Percentiles rank a stretch among this genome's conserved stretches.
These are phyloP conservation scores for Tolypocladium tropicale DNA, from an alignment of 2,329 filamentous ascomycete genomes.

Conservation along the genomic window DNA sequence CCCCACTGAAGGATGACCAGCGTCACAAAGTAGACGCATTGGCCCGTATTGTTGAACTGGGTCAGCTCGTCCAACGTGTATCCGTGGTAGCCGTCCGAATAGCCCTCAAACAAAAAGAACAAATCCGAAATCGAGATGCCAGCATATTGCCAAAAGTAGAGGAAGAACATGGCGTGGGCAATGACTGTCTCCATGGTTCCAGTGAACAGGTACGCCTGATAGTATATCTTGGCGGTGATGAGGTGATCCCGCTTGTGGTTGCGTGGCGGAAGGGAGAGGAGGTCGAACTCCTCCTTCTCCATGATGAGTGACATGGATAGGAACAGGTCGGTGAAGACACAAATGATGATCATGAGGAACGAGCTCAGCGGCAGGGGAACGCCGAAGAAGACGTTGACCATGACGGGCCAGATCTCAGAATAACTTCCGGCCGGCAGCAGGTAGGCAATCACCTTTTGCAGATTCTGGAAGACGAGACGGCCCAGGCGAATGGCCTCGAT, in stretches of 20 bases:
- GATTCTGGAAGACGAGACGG: slow-evolving; percentile 29
- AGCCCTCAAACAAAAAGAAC: slow-evolving; percentile 39
- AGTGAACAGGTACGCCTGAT: slow-evolving; percentile 40
- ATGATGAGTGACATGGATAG: slow-evolving; percentile 40
- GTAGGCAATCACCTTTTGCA: slow-evolving; percentile 31
- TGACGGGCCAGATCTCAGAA: slow-evolving; percentile 47
- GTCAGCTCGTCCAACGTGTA: slow-evolving; percentile 33
- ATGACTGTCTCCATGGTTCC: slow-evolving; percentile 39
- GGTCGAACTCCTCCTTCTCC: slow-evolving; percentile 45
- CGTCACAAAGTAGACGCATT: slow-evolving; percentile 44
- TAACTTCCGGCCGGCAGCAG: slow-evolving; percentile 41
- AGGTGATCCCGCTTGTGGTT: slow-evolving; percentile 39
- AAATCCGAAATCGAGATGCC: slow-evolving; percentile 36
- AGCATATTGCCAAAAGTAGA: slow-evolving; percentile 38
- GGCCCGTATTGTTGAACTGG: slow-evolving; percentile 37
- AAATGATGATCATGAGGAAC: slow-evolving; percentile 49
- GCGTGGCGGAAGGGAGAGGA: slow-evolving; percentile 38
- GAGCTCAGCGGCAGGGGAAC: slow-evolving; percentile 39
- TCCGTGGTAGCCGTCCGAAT: slow-evolving; percentile 36
- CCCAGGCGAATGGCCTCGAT: slow-evolving; percentile 49
- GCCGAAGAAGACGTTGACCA: slow-evolving; percentile 46
- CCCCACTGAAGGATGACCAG: slow-evolving; percentile 44
- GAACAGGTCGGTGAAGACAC: slow-evolving; percentile 45
- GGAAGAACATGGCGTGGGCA: slow-evolving; percentile 43
- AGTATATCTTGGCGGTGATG: slow-evolving; percentile 40